A percentile compares a stretch with the other conserved stretches of the same genome.
These are phyloP conservation scores for Bifiguratus adelaidae DNA, from an alignment of 192 early-diverging fungal species.

Conservation along the genomic window DNA sequence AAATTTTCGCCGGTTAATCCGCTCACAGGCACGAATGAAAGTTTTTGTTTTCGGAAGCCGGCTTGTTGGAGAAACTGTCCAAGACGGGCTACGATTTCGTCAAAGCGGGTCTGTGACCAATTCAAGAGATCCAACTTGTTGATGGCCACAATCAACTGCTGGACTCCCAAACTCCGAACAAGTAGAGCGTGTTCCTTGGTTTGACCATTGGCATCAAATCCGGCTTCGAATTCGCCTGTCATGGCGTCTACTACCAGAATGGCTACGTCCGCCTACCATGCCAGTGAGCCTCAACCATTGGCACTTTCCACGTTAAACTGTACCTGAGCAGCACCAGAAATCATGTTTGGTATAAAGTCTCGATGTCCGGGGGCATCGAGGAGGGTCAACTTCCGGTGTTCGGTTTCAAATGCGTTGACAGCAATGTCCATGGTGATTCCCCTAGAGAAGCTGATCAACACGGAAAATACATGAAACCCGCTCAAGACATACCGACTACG, in stretches of 20 bases:
- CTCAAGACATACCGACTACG: slow-evolving; percentile 36
- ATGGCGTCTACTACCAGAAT: slow-evolving; percentile 87
- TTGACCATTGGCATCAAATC: slow-evolving; percentile 90
- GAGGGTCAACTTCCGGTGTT: slow-evolving; percentile 66
- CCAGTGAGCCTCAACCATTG: neutral
- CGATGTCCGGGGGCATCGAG: slow-evolving; percentile 96
- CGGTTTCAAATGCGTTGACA: slow-evolving; percentile 79
- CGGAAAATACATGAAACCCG: neutral
- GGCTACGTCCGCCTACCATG: slow-evolving; percentile 80
- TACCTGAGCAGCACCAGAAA: slow-evolving; percentile 83
- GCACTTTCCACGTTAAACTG: neutral
- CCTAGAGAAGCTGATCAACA: slow-evolving; percentile 13
- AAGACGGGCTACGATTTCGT: slow-evolving; percentile 62
- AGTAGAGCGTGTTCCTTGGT: slow-evolving; percentile 94
- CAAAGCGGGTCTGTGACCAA: slow-evolving; percentile 75
- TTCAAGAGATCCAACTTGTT: slow-evolving; percentile 91
- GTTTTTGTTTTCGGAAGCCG: slow-evolving; percentile 66
- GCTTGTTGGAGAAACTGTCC: slow-evolving; percentile 58
- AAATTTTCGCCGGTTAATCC: slow-evolving; percentile 90
- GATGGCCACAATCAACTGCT: slow-evolving; percentile 84
- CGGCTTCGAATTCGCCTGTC: slow-evolving; percentile 88
- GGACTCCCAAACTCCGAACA: slow-evolving; percentile 85
- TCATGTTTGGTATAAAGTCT: slow-evolving; percentile 99
- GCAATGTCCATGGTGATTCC: slow-evolving; percentile 98
- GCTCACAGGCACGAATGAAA: slow-evolving; percentile 84